Conservation (phyloP, 148 eudicot species). For the Polygonum aviculare region DNA sequence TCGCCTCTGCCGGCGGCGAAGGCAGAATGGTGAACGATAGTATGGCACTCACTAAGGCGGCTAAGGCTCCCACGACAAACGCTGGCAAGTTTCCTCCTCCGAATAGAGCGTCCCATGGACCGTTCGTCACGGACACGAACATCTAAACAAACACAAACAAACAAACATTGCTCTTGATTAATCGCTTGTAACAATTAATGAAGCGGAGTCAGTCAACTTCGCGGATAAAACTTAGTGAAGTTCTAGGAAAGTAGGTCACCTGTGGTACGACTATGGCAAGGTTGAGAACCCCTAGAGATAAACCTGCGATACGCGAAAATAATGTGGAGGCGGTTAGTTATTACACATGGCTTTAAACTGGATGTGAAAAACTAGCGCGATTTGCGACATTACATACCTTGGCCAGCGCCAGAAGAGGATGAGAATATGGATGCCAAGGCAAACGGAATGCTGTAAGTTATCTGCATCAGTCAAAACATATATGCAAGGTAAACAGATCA, state of each 20-base stretch:
- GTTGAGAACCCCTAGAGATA: slow-evolving; percentile 71
- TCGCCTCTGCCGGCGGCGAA: slow-evolving; percentile 15
- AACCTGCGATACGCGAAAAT: slow-evolving; percentile 24
- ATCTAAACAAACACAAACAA: slow-evolving; percentile 24
- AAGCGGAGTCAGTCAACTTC: background rate
- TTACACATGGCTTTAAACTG: background rate
- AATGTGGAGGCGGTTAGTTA: background rate
- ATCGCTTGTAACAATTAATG: background rate
- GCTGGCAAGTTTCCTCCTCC: slow-evolving; percentile 83
- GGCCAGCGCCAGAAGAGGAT: slow-evolving; percentile 62
- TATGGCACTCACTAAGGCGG: slow-evolving; percentile 45
- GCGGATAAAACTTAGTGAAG: too few relatives aligned
- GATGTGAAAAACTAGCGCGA: too few relatives aligned
- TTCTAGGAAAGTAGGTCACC: slow-evolving; percentile 25
- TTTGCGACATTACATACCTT: slow-evolving; percentile 48
- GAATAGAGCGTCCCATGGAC: slow-evolving; percentile 62
- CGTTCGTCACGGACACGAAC: slow-evolving; percentile 56
- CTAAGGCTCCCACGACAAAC: slow-evolving; percentile 43
- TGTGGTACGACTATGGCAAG: slow-evolving; percentile 84
- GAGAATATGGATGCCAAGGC: slow-evolving; percentile 89
- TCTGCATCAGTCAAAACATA: slow-evolving; percentile 29
- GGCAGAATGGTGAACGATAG: slow-evolving; percentile 27
- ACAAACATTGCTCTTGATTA: background rate
- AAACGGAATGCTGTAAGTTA: slow-evolving; percentile 77
- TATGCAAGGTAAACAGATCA: background rate